Conservation (phyloP, 805 yeast genomes). For the Yarrowia bubula region DNA sequence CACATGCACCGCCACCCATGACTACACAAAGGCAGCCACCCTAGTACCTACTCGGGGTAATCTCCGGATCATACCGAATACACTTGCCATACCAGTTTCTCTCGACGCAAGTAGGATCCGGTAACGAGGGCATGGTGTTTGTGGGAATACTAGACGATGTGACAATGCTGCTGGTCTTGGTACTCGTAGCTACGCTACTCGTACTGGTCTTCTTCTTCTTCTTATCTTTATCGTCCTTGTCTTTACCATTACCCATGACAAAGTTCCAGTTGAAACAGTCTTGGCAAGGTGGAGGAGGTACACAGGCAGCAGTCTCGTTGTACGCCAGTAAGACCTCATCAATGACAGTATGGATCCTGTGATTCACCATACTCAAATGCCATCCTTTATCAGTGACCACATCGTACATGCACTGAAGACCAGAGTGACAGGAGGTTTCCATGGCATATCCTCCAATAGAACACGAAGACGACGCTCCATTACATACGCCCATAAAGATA, state of each 20-base stretch:
- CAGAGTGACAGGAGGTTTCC: conserved; percentile 95
- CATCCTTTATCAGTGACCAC: conserved; percentile 87
- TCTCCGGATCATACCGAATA: conserved; percentile 25
- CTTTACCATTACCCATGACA: conserved; percentile 38
- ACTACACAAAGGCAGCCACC: no score
- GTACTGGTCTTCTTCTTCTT: conserved; percentile 7
- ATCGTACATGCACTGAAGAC: conserved; percentile 82
- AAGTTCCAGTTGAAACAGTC: conserved; percentile 91
- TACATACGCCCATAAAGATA: conserved; percentile 92
- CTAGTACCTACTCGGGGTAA: no score
- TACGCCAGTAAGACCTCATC: conserved; percentile 71
- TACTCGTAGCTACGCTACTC: neutral
- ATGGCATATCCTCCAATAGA: conserved; percentile 92
- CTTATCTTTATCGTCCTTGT: conserved; percentile 23
- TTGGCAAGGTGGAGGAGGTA: conserved; percentile 73
- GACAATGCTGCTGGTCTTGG: neutral
- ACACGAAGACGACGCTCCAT: conserved; percentile 87
- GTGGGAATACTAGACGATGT: neutral
- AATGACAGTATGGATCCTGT: conserved; percentile 85
- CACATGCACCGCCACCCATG: neutral
- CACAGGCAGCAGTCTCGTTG: conserved; percentile 74
- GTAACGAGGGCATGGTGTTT: conserved; percentile 19
- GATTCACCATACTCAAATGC: conserved; percentile 84
- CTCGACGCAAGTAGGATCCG: conserved; percentile 44
- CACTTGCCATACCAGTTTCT: conserved; percentile 40